Conservation (phyloP, 2,329 filamentous ascomycete species). For the Domatiomyces catenatus region DNA sequence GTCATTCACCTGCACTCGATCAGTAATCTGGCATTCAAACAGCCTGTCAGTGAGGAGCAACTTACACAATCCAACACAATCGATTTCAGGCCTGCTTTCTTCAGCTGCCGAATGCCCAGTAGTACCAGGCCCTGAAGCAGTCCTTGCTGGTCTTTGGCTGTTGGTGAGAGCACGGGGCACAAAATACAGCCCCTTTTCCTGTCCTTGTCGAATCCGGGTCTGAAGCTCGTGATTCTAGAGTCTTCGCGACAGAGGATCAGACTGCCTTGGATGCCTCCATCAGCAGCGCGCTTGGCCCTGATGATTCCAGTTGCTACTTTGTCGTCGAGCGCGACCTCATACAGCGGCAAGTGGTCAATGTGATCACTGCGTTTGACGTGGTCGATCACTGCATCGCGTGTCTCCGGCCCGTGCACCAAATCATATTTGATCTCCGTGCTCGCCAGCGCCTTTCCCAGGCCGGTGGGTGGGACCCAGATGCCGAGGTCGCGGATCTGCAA, state of each 20-base stretch:
- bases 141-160: slow-evolving; percentile 51
- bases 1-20: slow-evolving; percentile 42
- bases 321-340: slow-evolving; percentile 58
- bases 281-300: slow-evolving; percentile 56
- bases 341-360: slow-evolving; percentile 67
- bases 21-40: not conserved
- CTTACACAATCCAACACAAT: slow-evolving; percentile 69
- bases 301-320: slow-evolving; percentile 64
- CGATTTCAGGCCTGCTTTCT: slow-evolving; percentile 56
- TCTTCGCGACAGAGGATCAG: slow-evolving; percentile 63
- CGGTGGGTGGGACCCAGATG: slow-evolving; percentile 61
- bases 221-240: slow-evolving; percentile 51
- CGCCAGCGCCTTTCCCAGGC: slow-evolving; percentile 57
- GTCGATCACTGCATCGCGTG: slow-evolving; percentile 55
- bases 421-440: slow-evolving; percentile 65
- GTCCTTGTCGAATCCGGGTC: slow-evolving; percentile 48
- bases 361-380: slow-evolving; percentile 59
- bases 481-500: slow-evolving; percentile 59
- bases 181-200: slow-evolving; percentile 59
- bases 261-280: slow-evolving; percentile 56
- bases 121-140: slow-evolving; percentile 66
- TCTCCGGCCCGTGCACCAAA: slow-evolving; percentile 64
- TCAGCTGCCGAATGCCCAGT: slow-evolving; percentile 69
- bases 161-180: slow-evolving; percentile 58
- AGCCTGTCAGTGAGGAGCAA: slow-evolving; percentile 16